Evolutionary conservation across 495 filamentous ascomycete genomes (phyloP), one percentile per base, ranked within the genome.

Genomic region (Penicillium herquei): DNA sequence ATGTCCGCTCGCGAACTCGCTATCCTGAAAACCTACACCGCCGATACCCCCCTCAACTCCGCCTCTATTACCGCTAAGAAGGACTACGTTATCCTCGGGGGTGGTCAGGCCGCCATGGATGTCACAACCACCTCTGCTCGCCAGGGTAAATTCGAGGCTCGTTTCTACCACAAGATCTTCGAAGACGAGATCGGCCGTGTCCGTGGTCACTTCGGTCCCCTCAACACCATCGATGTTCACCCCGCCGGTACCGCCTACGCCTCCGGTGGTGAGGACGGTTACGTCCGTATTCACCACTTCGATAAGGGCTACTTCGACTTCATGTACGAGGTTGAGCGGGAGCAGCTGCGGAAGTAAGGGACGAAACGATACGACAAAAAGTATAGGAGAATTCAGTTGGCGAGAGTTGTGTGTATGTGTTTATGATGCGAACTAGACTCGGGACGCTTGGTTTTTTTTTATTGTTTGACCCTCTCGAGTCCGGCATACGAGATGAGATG

Each of bases 91-190:
- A 94, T 98, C 67, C 87, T 98, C 17, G 94, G 94, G 57, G 94
- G 94, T 80, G 94, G 94, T 55, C 94, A 98, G 75, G 94, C 93
- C 53, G 94, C 94, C 64, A 96, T 96, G 90, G 94, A 97, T 73
- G 94, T 98, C 71, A 98, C 94, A n/a, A 95, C 89, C 14, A 98
- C 94, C 39, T 87, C 86, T 30, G 85, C 90, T 10, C 83, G 94
- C 46, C 94, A 98, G 75, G 94, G 94, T 72, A 97, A 97, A 75
- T 98, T 98, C 80, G 94, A 98, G 72, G 95, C 94, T 21, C 84
- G 94, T 49, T 97, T 98, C 81, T 98, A 96, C 81, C 94, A 98
- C 84, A 96, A 93, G 80, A 85, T 98, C 65, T 97, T 98, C 72
- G 91, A 96, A 75, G 93, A 97, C 70, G 94, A 98, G 81, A 95